These are phyloP conservation scores for Cucumis melo DNA, from an alignment of 306 rosid species.

Conservation along the genomic window DNA sequence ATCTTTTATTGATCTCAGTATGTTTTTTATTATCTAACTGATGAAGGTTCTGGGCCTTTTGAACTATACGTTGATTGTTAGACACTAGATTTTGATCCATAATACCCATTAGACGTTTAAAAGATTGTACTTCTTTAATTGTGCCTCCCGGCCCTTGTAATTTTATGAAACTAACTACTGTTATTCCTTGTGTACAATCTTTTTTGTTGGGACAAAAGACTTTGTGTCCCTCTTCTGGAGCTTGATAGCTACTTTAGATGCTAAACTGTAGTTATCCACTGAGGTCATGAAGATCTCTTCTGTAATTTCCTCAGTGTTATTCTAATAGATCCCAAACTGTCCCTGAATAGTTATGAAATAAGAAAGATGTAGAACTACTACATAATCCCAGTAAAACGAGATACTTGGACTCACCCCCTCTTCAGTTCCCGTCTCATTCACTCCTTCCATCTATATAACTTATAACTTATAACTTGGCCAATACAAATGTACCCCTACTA, in stretches of 20 bases:
- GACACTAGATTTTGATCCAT: not conserved
- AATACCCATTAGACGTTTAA: not conserved
- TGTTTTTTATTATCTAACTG: not conserved
- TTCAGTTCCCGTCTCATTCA: not conserved
- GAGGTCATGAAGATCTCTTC: not conserved
- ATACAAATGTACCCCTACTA: not conserved
- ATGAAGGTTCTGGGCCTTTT: not conserved
- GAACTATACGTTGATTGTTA: not conserved
- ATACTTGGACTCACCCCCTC: not conserved
- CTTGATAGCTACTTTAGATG: not conserved
- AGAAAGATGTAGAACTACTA: not conserved
- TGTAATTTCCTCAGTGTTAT: not conserved
- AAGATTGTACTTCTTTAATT: not conserved
- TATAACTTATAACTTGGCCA: not conserved
- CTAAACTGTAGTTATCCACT: not conserved
- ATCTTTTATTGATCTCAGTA: not conserved
- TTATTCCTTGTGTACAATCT: not conserved
- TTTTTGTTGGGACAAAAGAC: not conserved
- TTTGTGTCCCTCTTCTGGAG: not conserved
- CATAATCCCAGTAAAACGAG: not conserved
- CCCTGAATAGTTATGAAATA: not conserved
- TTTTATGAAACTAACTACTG: not conserved
- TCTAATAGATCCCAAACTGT: not conserved
- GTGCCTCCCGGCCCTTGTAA: not conserved
- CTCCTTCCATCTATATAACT: not conserved